A percentile compares a stretch with the other conserved stretches of the same genome.
phyloP scores from a whole-genome alignment of 345 rosid species.

The Eucalyptus guilfoylei region DNA sequence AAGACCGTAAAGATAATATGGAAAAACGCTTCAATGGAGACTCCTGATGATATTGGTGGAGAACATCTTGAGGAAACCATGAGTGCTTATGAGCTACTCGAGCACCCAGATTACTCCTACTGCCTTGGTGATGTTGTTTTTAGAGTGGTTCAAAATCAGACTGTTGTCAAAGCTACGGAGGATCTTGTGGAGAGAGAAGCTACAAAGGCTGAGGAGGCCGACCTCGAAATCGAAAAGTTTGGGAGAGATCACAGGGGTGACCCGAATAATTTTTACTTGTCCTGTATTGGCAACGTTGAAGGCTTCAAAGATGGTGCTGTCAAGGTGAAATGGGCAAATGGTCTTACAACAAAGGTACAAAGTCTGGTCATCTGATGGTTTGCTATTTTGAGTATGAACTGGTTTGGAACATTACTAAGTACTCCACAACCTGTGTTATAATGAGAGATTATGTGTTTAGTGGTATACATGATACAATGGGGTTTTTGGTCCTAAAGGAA shows the following conservation, averaged over 20 bases:
- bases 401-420: not conserved
- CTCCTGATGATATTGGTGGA: conserved; percentile 6
- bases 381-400: not conserved
- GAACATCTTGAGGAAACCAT: conserved; percentile 48
- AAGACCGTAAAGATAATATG: conserved; percentile 66
- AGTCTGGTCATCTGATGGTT: not conserved
- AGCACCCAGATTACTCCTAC: conserved; percentile 71
- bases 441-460: not conserved
- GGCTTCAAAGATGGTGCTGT: conserved; percentile 65
- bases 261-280: conserved; percentile 15
- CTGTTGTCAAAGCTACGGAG: not conserved
- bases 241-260: conserved; percentile 4
- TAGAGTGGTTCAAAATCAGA: conserved; percentile 8
- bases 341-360: conserved; percentile 47
- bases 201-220: not conserved
- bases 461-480: not conserved
- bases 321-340: conserved; percentile 81
- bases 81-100: conserved; percentile 80
- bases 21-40: conserved; percentile 20
- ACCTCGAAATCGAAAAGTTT: conserved; percentile 1
- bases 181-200: conserved; percentile 1
- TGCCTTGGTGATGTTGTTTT: conserved; percentile 70
- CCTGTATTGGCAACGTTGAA: conserved; percentile 56
- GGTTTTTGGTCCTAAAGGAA: not conserved
- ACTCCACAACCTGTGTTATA: not conserved